These are phyloP conservation scores for Dillenia turbinata DNA, from an alignment of 164 flowering plant genomes.

Conservation along the genomic window DNA sequence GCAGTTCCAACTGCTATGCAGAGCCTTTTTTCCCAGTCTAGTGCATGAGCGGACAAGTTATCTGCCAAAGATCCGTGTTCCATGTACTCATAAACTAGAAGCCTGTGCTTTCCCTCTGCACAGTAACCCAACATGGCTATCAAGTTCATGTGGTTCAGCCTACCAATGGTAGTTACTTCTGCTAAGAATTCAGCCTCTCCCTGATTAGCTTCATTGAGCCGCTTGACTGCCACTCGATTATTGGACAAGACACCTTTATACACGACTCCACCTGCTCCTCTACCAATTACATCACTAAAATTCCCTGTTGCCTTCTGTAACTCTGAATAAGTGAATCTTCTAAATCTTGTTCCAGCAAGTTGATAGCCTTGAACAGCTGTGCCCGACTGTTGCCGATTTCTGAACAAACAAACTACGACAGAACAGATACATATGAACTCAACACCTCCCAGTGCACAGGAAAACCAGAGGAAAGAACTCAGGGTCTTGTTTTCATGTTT, in stretches of 20 bases:
- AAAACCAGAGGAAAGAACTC: slow-evolving; percentile 7
- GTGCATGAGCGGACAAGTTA: slow-evolving; percentile 11
- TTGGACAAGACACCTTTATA: slow-evolving; percentile 21
- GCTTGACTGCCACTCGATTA: slow-evolving; percentile 17
- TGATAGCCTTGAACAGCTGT: slow-evolving; percentile 3
- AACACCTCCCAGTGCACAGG: slow-evolving; percentile 5
- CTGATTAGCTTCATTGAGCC: slow-evolving; percentile 15
- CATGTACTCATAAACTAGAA: slow-evolving; percentile 34
- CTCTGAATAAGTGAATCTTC: slow-evolving; percentile 23
- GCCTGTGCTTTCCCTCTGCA: slow-evolving; percentile 17
- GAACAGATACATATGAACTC: slow-evolving; percentile 12
- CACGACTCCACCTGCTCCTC: slow-evolving; percentile 23
- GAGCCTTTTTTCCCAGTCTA: slow-evolving; percentile 20
- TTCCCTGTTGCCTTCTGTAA: slow-evolving; percentile 18
- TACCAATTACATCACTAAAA: slow-evolving; percentile 21
- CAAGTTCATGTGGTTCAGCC: slow-evolving; percentile 33
- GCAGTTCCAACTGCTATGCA: slow-evolving; percentile 26
- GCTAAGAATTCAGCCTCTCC: slow-evolving; percentile 26
- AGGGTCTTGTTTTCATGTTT: no score
- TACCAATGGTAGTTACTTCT: slow-evolving; percentile 22
- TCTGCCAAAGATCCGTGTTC: slow-evolving; percentile 28
- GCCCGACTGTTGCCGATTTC: neutral
- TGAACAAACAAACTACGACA: slow-evolving; percentile 10
- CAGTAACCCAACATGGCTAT: slow-evolving; percentile 33
- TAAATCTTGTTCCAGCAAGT: slow-evolving; percentile 8